These are phyloP conservation scores for Venturia pyrina DNA, from an alignment of 2,329 filamentous ascomycete genomes.

Conservation along the genomic window DNA sequence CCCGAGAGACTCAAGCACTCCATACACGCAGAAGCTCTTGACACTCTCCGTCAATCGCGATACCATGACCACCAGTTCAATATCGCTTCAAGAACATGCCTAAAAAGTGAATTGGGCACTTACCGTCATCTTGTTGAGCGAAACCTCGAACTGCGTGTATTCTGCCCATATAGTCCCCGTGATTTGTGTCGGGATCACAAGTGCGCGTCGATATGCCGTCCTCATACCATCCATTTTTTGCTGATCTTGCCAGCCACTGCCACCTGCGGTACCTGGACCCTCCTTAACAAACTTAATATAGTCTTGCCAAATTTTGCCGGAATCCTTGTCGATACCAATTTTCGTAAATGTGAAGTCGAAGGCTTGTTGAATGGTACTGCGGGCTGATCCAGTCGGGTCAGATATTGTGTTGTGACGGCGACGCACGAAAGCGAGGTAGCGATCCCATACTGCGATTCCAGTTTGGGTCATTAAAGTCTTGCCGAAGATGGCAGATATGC, in stretches of 20 bases:
- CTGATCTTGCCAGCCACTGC: conserved; percentile 86
- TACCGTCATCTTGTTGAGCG: conserved; percentile 84
- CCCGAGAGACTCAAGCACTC: no score
- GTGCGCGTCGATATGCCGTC: conserved; percentile 85
- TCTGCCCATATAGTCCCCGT: conserved; percentile 90
- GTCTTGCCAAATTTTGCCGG: conserved; percentile 83
- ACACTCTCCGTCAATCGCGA: no score
- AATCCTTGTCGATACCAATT: conserved; percentile 84
- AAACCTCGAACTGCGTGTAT: conserved; percentile 93
- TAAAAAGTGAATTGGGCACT: conserved; percentile 20
- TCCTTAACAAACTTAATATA: conserved; percentile 90
- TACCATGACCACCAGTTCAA: no score
- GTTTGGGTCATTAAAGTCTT: conserved; percentile 68
- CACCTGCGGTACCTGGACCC: conserved; percentile 76
- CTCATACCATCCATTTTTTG: conserved; percentile 94
- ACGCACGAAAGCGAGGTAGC: conserved; percentile 92
- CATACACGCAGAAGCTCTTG: no score
- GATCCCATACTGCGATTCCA: conserved; percentile 80
- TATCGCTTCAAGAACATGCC: neutral
- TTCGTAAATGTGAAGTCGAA: conserved; percentile 89
- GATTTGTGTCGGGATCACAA: conserved; percentile 74
- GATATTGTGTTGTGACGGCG: conserved; percentile 78
- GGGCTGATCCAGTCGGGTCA: conserved; percentile 66
- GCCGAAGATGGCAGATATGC: conserved; percentile 75
- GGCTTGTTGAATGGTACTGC: conserved; percentile 69